Conservation (phyloP, 1,284 basidiomycete genomes). For the Ustilago lituana region DNA sequence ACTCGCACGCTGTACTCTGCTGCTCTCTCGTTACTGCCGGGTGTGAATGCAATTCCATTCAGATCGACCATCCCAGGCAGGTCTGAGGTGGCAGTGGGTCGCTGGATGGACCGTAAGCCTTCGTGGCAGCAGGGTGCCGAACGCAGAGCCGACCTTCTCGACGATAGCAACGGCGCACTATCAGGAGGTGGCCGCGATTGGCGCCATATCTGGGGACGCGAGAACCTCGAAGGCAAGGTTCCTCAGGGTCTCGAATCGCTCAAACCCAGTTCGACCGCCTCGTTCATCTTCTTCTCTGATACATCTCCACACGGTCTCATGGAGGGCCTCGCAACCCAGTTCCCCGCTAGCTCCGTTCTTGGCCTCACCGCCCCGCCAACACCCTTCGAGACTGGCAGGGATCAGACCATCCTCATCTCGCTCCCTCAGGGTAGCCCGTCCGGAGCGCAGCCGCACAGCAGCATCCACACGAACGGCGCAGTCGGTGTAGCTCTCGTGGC, state of each 20-base stretch:
- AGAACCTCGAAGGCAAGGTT: conserved; percentile 52
- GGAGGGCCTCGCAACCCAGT: conserved; percentile 70
- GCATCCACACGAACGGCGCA: conserved; percentile 74
- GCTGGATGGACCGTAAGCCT: conserved; percentile 55
- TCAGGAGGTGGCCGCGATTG: conserved; percentile 42
- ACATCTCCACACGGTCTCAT: conserved; percentile 74
- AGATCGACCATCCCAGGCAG: conserved; percentile 52
- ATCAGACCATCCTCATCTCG: conserved; percentile 77
- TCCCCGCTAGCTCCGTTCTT: conserved; percentile 72
- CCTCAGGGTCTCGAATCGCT: conserved; percentile 35
- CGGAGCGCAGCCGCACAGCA: conserved; percentile 62
- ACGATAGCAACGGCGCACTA: conserved; percentile 32
- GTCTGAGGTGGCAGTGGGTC: conserved; percentile 51
- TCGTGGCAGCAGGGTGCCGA: conserved; percentile 49
- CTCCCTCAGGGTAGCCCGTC: conserved; percentile 18
- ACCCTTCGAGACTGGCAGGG: conserved; percentile 83
- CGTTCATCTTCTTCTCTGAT: conserved; percentile 76
- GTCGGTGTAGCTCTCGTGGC: conserved; percentile 76
- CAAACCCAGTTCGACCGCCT: conserved; percentile 66
- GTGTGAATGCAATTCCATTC: conserved; percentile 47
- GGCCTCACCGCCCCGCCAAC: conserved; percentile 81
- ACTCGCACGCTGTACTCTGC: conserved; percentile 43
- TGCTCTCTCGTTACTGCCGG: conserved; percentile 49
- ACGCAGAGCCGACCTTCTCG: conserved; percentile 45
- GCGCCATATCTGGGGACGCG: conserved; percentile 58